A percentile compares a stretch with the other conserved stretches of the same genome.
Conservation (phyloP, 1,139 yeast species). For the Scheffersomyces parashehatae region DNA sequence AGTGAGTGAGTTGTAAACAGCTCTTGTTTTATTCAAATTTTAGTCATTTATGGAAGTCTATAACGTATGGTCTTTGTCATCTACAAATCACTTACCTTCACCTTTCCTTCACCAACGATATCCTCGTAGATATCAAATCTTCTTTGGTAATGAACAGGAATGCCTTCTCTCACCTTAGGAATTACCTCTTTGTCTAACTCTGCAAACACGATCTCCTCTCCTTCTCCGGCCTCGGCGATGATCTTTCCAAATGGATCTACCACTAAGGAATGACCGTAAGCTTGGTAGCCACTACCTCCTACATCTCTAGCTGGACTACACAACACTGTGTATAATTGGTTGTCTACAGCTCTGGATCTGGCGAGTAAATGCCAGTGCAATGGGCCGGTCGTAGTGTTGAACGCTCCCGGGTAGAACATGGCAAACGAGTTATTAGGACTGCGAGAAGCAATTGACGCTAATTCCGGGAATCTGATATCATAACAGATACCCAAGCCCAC, state of each 20-base stretch:
- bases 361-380: constrained; percentile 91
- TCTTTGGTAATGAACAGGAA: constrained; percentile 80
- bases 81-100: constrained; percentile 39
- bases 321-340: constrained; percentile 74
- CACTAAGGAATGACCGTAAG: constrained; percentile 89
- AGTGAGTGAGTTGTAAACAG: no score
- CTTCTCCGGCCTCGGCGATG: constrained; percentile 81
- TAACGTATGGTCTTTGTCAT: background rate
- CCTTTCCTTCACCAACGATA: constrained; percentile 48
- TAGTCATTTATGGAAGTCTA: no score
- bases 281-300: constrained; percentile 69
- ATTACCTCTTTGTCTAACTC: constrained; percentile 69
- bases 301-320: constrained; percentile 90
- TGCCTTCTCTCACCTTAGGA: constrained; percentile 62
- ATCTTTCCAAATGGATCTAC: constrained; percentile 85
- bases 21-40: no score
- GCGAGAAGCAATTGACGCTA: constrained; percentile 80
- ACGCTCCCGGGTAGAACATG: constrained; percentile 93
- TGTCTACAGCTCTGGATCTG: constrained; percentile 85
- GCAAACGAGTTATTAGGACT: constrained; percentile 71
- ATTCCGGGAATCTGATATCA: constrained; percentile 89
- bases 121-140: constrained; percentile 84
- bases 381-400: constrained; percentile 95
- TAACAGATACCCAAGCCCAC: constrained; percentile 92
- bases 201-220: constrained; percentile 79